A percentile compares a stretch with the other conserved stretches of the same genome.
phyloP scores from a whole-genome alignment of 768 basidiomycete species.

The Stropharia rugosoannulata region DNA sequence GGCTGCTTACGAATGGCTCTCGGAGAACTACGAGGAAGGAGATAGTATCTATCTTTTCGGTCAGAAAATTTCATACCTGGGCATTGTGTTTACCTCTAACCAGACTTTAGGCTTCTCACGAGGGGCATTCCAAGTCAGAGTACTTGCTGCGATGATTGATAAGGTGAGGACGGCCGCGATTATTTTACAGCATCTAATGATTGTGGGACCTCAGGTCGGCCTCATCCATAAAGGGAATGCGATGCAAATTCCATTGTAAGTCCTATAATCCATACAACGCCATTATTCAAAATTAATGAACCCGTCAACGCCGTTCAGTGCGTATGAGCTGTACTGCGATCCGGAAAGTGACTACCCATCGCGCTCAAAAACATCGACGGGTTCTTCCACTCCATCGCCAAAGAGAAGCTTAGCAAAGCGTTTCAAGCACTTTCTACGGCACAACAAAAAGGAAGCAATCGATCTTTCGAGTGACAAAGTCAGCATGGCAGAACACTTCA shows the following conservation, averaged over 20 bases:
- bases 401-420: too few species aligned
- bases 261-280: too few species aligned
- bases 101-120: slow-evolving; percentile 42
- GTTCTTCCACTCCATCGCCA: too few species aligned
- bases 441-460: neutral
- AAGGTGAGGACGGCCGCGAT: slow-evolving; percentile 18
- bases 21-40: slow-evolving; percentile 21
- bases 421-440: too few species aligned
- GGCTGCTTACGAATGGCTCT: slow-evolving; percentile 28
- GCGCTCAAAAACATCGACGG: too few species aligned
- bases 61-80: neutral
- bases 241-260: slow-evolving; percentile 26
- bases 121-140: slow-evolving; percentile 46
- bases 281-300: too few species aligned
- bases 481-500: neutral
- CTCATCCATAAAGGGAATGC: slow-evolving; percentile 39
- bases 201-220: slow-evolving; percentile 31
- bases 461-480: neutral
- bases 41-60: slow-evolving; percentile 28
- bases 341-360: neutral
- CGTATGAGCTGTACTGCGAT: slow-evolving; percentile 15
- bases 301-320: slow-evolving; percentile 3
- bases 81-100: neutral
- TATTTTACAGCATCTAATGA: neutral
- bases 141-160: slow-evolving; percentile 41